Percentiles rank a stretch among this genome's conserved stretches.
phyloP scores from a whole-genome alignment of 768 basidiomycete genomes.

The Pisolithus albus region DNA sequence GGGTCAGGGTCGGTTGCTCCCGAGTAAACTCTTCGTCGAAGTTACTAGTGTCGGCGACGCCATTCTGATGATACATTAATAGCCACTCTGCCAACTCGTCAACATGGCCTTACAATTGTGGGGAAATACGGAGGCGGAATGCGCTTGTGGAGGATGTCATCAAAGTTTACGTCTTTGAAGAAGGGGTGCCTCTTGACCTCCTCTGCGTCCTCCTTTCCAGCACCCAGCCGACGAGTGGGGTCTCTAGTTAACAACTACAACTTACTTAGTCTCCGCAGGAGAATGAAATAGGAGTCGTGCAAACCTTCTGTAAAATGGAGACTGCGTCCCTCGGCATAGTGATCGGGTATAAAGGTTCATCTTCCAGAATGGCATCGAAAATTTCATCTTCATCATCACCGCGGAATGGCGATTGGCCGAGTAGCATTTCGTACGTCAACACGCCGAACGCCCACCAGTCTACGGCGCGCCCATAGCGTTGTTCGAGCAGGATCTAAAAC shows the following conservation, averaged over 20 bases:
- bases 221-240: constrained; percentile 83
- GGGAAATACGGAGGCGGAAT: constrained; percentile 98
- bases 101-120: constrained; percentile 61
- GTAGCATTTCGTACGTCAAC: constrained; percentile 95
- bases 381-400: constrained; percentile 99
- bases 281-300: constrained; percentile 2
- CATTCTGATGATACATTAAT: constrained; percentile 43
- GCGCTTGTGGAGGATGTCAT: constrained; percentile 95
- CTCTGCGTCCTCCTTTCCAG: constrained; percentile 86
- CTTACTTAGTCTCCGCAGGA: constrained; percentile 3
- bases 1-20: constrained; percentile 95
- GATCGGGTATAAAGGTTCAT: constrained; percentile 97
- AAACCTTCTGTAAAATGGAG: constrained; percentile 88
- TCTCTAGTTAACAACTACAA: constrained; percentile 85
- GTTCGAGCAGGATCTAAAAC: constrained; percentile 90
- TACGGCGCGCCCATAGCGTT: constrained; percentile 96
- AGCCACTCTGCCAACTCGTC: constrained; percentile 7
- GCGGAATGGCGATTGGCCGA: constrained; percentile 98
- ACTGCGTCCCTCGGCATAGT: constrained; percentile 99
- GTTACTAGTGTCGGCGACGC: constrained; percentile 83
- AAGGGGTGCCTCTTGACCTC: constrained; percentile 97
- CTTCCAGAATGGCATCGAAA: constrained; percentile 97
- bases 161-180: constrained; percentile 97
- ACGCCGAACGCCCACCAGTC: constrained; percentile 99
- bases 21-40: constrained; percentile 97